phyloP scores from a whole-genome alignment of 176 grass and related monocot genomes.

The Carex littledalei region DNA sequence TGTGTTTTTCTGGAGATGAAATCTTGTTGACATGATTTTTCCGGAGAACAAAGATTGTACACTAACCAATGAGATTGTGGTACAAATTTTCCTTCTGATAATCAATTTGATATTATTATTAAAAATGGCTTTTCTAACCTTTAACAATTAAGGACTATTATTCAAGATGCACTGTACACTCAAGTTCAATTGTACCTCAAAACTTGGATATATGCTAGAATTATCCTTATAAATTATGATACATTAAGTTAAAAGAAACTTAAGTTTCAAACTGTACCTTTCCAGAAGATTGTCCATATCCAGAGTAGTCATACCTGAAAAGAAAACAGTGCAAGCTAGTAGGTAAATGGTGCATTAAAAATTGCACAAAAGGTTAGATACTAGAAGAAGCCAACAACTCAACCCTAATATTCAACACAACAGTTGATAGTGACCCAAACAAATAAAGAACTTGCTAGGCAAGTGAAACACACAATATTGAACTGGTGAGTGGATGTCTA shows the following conservation, averaged over 20 bases:
- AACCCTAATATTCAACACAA: neutral
- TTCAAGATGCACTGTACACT: too few relatives aligned
- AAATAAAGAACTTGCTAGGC: constrained; percentile 10
- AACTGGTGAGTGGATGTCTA: neutral
- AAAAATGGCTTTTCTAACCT: too few relatives aligned
- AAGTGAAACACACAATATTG: neutral
- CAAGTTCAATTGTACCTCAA: too few relatives aligned
- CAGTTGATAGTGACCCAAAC: neutral
- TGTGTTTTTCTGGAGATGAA: too few relatives aligned
- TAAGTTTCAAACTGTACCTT: constrained; percentile 18
- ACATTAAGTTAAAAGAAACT: neutral
- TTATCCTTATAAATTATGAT: neutral
- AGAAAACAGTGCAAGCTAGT: neutral
- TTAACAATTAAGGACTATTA: too few relatives aligned
- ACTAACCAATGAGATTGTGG: too few relatives aligned
- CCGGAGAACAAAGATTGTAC: too few relatives aligned
- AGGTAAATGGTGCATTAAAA: constrained; percentile 6
- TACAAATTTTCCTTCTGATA: too few relatives aligned
- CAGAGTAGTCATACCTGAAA: constrained; percentile 47
- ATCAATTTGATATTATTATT: too few relatives aligned
- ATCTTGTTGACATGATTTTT: too few relatives aligned
- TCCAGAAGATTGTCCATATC: constrained; percentile 39
- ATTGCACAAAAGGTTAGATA: neutral
- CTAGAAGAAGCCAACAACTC: neutral
- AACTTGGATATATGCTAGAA: too few relatives aligned